Conservation (phyloP, 2,329 filamentous ascomycete species). For the Aspergillus carbonarius region DNA sequence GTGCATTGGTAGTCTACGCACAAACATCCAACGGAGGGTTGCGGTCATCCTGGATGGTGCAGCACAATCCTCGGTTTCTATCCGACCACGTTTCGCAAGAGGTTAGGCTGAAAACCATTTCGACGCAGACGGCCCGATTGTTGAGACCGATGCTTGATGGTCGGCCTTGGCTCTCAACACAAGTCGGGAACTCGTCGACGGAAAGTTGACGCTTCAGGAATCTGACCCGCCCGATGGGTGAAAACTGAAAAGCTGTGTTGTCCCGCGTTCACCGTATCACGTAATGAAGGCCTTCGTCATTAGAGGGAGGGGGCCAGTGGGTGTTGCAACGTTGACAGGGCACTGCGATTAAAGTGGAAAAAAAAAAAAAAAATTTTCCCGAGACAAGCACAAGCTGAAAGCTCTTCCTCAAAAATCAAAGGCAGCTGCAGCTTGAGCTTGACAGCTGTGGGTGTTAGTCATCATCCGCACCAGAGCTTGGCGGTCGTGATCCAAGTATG, state of each 20-base stretch:
- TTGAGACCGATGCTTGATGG: slow-evolving; percentile 6
- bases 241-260: neutral
- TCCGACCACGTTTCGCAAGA: neutral
- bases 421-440: neutral
- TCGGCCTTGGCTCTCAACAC: slow-evolving; percentile 9
- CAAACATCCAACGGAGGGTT: neutral
- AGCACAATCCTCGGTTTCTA: neutral
- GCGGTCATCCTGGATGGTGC: neutral
- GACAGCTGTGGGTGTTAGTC: neutral
- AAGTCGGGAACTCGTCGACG: neutral
- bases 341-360: neutral
- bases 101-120: neutral
- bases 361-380: neutral
- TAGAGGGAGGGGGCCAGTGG: neutral
- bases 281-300: neutral
- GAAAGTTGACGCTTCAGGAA: slow-evolving; percentile 5
- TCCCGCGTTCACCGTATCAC: neutral
- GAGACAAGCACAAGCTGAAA: neutral
- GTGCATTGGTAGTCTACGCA: slow-evolving; percentile 1
- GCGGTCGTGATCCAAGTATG: neutral
- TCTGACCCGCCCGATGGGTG: neutral
- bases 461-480: neutral
- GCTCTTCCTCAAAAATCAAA: neutral
- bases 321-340: neutral
- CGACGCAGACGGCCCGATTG: slow-evolving; percentile 8